These are phyloP conservation scores for Salvia miltiorrhiza DNA, from an alignment of 257 asterid species.

Conservation along the genomic window DNA sequence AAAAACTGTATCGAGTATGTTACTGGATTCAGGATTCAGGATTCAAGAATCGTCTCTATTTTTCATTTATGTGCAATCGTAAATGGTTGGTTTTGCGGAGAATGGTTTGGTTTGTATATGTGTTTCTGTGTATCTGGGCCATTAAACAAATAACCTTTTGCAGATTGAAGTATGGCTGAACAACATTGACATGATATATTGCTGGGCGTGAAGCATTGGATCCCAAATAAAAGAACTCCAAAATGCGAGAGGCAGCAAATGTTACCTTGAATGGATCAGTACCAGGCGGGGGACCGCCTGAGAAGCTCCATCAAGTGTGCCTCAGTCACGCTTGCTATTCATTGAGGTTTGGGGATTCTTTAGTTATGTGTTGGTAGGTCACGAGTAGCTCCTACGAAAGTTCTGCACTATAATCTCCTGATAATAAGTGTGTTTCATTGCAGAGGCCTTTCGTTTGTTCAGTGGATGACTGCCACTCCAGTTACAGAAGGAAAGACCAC, in stretches of 20 bases:
- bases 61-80: not conserved
- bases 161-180: slow-evolving; percentile 37
- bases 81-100: not conserved
- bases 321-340: slow-evolving; percentile 70
- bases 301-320: slow-evolving; percentile 99
- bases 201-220: slow-evolving; percentile 98
- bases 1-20: not conserved
- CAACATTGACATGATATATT: slow-evolving; percentile 24
- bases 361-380: not conserved
- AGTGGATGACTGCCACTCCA: slow-evolving; percentile 71
- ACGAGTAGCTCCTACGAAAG: not conserved
- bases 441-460: slow-evolving; percentile 84
- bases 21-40: not conserved
- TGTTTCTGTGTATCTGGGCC: not conserved
- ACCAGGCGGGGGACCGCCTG: slow-evolving; percentile 99
- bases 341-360: slow-evolving; percentile 49
- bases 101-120: not conserved
- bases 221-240: slow-evolving; percentile 90
- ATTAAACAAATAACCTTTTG: slow-evolving; percentile 29
- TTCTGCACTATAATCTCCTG: slow-evolving; percentile 4
- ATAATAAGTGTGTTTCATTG: slow-evolving; percentile 2
- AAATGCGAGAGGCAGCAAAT: slow-evolving; percentile 78
- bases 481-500: slow-evolving; percentile 87
- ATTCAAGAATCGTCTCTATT: not conserved
- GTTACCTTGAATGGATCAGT: slow-evolving; percentile 85